Base-by-base conservation (phyloP, 371 early-diverging fungal genomes). In the Lichtheimia corymbifera region DNA sequence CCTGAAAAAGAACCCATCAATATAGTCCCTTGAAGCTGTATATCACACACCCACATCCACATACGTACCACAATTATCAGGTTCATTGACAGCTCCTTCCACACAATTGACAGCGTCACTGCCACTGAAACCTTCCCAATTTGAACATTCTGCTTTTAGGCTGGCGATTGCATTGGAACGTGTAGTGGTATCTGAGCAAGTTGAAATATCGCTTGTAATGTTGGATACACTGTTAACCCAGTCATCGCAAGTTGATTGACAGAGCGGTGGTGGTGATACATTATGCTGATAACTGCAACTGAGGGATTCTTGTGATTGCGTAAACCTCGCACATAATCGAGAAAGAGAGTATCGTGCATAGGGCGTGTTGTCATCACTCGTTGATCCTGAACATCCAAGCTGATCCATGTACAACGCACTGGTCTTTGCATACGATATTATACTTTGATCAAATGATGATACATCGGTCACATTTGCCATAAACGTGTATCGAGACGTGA, bases 331-430 rank as follows among this genome's bases (percentile, higher is more conserved):
- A 25, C 81, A 81, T 45, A 77, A 11, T 22, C 63, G 65, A 24
- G 69, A 68, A 7, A 72, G 45, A 3, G 78, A 76, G 53, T 76
- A 81, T 13, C 81, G 78, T 62, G 78, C 78, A 53, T 78, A 78
- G 53, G 76, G 74, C 52, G 67, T 22, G 18, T 45, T 45, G 45
- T 45, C 45, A 40, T 28, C 28, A 35, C 11, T 35, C 11, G 52
- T 58, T 22, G 60, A 59, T 15, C 71, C 63, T 1, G 53, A 54
- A 27, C 77, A 77, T 25, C 76, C 74, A 5, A 80, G 53, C 14
- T 53, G 30, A 14, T 52, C 25, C 17, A 72, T 58, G 55, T 76
- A 80, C 28, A 60, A 53, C 20, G 43, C 50, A 1, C 72, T 41
- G 12, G 78, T 69, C 35, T 59, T 55, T 27, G 70, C 70, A 43